Conservation (phyloP, 2,329 filamentous ascomycete species). For the Endoconidiophora polonica region DNA sequence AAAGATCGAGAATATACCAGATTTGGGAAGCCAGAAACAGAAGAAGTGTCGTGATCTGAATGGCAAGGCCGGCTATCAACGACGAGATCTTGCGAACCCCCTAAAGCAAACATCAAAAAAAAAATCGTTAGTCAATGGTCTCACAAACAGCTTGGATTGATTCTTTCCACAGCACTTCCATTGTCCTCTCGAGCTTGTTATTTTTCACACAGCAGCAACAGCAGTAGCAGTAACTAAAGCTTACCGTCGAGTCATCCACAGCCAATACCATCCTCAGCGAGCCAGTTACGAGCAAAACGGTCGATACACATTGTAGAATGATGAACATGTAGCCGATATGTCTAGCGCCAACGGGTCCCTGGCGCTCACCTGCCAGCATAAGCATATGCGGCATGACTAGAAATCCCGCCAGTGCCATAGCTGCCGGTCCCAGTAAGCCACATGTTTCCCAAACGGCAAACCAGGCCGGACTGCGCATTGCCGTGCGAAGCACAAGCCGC, state of each 20-base stretch:
- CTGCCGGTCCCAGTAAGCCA: slow-evolving; percentile 29
- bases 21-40: slow-evolving; percentile 24
- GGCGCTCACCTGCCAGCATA: slow-evolving; percentile 28
- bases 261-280: slow-evolving; percentile 24
- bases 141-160: too few species aligned
- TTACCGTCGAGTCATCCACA: slow-evolving; percentile 21
- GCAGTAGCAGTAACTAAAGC: slow-evolving; percentile 12
- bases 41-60: slow-evolving; percentile 27
- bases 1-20: slow-evolving; percentile 25
- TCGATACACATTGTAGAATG: slow-evolving; percentile 20
- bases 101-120: slow-evolving; percentile 14
- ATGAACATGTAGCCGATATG: slow-evolving; percentile 22
- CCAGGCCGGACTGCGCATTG: slow-evolving; percentile 20
- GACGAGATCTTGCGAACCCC: slow-evolving; percentile 22
- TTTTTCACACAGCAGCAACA: background rate
- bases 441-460: slow-evolving; percentile 31
- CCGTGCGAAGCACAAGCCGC: slow-evolving; percentile 25
- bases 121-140: background rate
- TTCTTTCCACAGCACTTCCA: too few species aligned
- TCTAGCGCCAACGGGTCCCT: slow-evolving; percentile 22
- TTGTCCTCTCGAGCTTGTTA: background rate
- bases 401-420: slow-evolving; percentile 29
- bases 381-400: slow-evolving; percentile 30
- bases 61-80: slow-evolving; percentile 27
- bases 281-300: slow-evolving; percentile 25